These are phyloP conservation scores for Suhomyces vadensis DNA, from an alignment of 805 yeast genomes.

Conservation along the genomic window DNA sequence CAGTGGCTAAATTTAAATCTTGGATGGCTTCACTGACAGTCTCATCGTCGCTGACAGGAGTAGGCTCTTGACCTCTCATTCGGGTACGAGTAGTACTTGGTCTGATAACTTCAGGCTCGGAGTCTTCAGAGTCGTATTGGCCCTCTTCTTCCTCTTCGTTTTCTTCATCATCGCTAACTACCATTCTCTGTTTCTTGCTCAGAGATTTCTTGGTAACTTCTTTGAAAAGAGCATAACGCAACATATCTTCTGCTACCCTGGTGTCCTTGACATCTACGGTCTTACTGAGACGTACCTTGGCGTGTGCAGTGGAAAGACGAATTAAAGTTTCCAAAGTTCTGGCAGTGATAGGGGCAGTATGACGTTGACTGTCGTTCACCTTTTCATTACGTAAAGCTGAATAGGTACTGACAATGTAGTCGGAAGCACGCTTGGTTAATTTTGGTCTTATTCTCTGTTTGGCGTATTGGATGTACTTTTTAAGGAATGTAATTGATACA, in stretches of 20 bases:
- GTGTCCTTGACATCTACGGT: conserved; percentile 79
- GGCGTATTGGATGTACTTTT: conserved; percentile 92
- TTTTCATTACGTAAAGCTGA: conserved; percentile 78
- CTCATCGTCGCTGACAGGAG: conserved; percentile 9
- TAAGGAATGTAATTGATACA: conserved; percentile 78
- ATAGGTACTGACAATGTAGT: conserved; percentile 77
- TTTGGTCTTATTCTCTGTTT: conserved; percentile 84
- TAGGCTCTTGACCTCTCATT: conserved; percentile 14
- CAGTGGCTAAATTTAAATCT: conserved; percentile 3
- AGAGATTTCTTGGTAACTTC: conserved; percentile 53
- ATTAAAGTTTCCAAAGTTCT: conserved; percentile 95
- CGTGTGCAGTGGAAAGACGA: conserved; percentile 95
- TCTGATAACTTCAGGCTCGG: conserved; percentile 16
- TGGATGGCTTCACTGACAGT: conserved; percentile 5
- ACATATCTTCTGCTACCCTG: conserved; percentile 75
- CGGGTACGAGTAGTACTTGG: conserved; percentile 21
- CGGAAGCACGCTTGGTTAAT: conserved; percentile 73
- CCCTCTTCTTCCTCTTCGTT: conserved; percentile 35
- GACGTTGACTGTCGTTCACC: conserved; percentile 59
- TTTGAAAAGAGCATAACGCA: conserved; percentile 83
- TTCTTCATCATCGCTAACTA: conserved; percentile 23
- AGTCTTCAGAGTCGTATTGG: conserved; percentile 26
- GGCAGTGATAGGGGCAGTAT: conserved; percentile 95
- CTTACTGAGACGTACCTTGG: conserved; percentile 85
- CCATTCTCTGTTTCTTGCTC: conserved; percentile 28